Conservation (phyloP, 2,329 filamentous ascomycete species). For the Aspergillus pseudoviridinutans region DNA sequence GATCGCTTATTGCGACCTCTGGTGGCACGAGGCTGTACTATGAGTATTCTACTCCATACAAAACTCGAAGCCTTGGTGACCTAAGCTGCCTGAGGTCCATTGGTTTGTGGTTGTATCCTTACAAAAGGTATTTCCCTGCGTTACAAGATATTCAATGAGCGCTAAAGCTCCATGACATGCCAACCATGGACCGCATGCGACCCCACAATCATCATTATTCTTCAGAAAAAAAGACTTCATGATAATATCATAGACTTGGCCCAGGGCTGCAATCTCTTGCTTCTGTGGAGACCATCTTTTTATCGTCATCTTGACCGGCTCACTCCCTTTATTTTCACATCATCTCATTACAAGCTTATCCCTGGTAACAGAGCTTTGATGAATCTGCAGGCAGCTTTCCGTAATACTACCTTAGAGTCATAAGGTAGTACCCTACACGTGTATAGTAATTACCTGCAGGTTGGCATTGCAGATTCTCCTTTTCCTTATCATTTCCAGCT, state of each 20-base stretch:
- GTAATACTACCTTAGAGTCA: neutral
- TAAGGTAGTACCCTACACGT: neutral
- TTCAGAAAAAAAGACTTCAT: neutral
- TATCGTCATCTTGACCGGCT: neutral
- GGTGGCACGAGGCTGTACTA: no score
- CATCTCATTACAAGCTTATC: neutral
- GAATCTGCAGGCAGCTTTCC: neutral
- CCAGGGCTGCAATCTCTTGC: neutral
- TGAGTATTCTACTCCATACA: no score
- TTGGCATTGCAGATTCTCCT: neutral
- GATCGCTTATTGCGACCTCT: no score
- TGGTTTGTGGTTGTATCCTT: no score
- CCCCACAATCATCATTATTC: slow-evolving; percentile 3
- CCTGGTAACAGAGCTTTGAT: neutral
- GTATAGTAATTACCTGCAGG: neutral
- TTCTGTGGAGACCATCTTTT: neutral
- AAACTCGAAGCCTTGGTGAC: no score
- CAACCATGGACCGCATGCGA: slow-evolving; percentile 13
- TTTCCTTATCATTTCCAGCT: neutral
- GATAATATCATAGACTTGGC: neutral
- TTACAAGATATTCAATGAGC: neutral
- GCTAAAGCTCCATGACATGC: slow-evolving; percentile 10
- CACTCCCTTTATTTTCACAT: neutral
- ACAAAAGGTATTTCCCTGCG: neutral
- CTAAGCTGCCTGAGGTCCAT: no score